Percentiles rank a stretch among this genome's conserved stretches.
phyloP scores from a whole-genome alignment of 2,329 filamentous ascomycete species.

The Epichloe glyceriae region DNA sequence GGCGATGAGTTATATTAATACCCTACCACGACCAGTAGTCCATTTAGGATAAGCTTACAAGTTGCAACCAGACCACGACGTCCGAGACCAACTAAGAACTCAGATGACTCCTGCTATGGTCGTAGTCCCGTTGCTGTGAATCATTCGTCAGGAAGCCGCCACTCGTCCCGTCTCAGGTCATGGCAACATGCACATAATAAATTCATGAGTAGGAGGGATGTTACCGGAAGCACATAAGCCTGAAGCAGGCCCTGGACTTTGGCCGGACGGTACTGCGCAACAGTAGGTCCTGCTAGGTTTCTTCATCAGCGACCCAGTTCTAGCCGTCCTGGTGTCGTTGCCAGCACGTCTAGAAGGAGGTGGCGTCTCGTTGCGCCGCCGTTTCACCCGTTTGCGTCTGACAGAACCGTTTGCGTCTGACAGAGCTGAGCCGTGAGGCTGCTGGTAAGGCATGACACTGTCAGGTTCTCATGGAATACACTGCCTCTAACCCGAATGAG shows the following conservation, averaged over 20 bases:
- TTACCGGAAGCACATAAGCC: too few species aligned
- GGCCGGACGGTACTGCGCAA: background rate
- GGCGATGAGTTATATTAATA: background rate
- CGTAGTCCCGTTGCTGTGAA: too few species aligned
- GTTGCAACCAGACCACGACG: background rate
- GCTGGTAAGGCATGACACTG: too few species aligned
- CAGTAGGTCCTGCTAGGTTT: background rate
- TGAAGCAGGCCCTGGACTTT: too few species aligned
- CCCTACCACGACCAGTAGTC: background rate
- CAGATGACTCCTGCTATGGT: too few species aligned
- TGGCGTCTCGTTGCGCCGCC: background rate
- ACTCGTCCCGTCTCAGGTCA: background rate
- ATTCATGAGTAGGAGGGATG: too few species aligned
- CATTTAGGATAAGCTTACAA: background rate
- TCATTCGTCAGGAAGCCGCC: background rate
- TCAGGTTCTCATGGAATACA: too few species aligned
- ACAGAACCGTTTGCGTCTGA: background rate
- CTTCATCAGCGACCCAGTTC: background rate
- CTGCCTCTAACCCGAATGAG: too few species aligned
- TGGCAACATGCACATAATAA: background rate
- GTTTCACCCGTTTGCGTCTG: background rate
- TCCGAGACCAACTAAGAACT: background rate
- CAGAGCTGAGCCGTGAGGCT: background rate
- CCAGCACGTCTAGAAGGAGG: background rate
- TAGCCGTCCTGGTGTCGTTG: background rate